These are phyloP conservation scores for Aspergillus campestris DNA, from an alignment of 495 filamentous ascomycete species.

Conservation along the genomic window DNA sequence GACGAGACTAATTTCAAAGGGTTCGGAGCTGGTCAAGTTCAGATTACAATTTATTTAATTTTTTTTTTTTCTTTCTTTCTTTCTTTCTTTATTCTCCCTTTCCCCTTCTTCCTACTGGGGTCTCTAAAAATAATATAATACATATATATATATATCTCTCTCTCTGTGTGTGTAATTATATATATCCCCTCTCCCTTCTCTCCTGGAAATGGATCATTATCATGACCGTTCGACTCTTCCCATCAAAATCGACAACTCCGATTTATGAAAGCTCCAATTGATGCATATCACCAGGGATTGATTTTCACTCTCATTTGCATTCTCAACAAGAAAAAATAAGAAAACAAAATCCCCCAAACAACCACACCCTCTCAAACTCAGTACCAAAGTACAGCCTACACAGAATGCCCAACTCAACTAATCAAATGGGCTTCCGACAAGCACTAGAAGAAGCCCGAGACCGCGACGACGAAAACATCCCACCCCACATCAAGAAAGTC, in stretches of 20 bases:
- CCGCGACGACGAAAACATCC: conserved; percentile 46
- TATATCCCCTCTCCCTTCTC: neutral
- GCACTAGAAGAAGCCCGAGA: conserved; percentile 64
- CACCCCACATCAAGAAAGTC: conserved; percentile 40
- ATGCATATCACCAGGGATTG: neutral
- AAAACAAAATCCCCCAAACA: neutral
- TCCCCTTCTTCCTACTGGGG: conserved; percentile 1
- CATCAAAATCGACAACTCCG: no score
- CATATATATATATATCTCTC: conserved; percentile 3
- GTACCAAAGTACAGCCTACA: neutral
- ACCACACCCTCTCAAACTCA: neutral
- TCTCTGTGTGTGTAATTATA: neutral
- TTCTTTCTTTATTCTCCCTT: neutral
- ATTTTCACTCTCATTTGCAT: neutral
- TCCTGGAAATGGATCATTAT: neutral
- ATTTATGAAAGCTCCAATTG: no score
- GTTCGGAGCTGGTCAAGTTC: conserved; percentile 8
- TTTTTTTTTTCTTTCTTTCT: conserved; percentile 5
- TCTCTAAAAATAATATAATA: neutral
- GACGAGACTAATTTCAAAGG: conserved; percentile 16
- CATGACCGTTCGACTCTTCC: no score
- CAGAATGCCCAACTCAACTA: conserved; percentile 16
- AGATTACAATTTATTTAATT: neutral
- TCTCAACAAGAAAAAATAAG: neutral
- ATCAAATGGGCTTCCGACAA: conserved; percentile 19